Evolutionary conservation across 1,139 yeast species (phyloP), one percentile per base, ranked within the genome.

Genomic region (Lipomyces yarrowii): DNA sequence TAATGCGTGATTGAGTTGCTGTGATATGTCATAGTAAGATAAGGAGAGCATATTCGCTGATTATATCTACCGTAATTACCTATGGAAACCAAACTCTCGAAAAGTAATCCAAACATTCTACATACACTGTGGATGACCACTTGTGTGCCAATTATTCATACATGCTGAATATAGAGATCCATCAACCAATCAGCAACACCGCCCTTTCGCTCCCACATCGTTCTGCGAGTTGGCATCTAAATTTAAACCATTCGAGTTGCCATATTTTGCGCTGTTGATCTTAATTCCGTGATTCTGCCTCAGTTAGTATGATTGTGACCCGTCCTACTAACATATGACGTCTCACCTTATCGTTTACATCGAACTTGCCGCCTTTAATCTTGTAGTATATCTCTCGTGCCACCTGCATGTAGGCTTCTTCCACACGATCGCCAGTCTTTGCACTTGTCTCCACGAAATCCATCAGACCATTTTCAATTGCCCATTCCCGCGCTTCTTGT

Each of bases 401-500:
- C 51, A 92, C 90, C 71, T 88, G 92, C 68, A 89, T 82, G 75
- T 91, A 92, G 0, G 96, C 96, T 74, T 91, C 96, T 71, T 89
- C 91, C 42, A 92, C 97, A 73, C 91, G 89, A 65, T 92, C 88
- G 73, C 91, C 91, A 70, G 91, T 87, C 84, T 91, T 88, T 51
- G 98, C 98, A 71, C 94, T 87, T 1, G 98, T 91, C 78, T 92
- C 98, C 75, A 91, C 91, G 77, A 92, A 92, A 33, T 96, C 91
- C n/a, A 88, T 92, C 73, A 89, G 83, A 1, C 93, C 93, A 87
- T 96, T 89, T 66, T 86, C 88, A 71, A 87, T 87, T 57, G 96
- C 91, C 67, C 92, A 90, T 70, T 85, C 84, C 65, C 87, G 85
- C 48, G 97, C 97, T 74, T 91, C 97, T 70, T 88, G 94, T 62